Percentiles rank a stretch among this genome's conserved stretches.
Evolutionary conservation across 306 rosid species (phyloP).

Genomic region (Cucumis hystrix): DNA sequence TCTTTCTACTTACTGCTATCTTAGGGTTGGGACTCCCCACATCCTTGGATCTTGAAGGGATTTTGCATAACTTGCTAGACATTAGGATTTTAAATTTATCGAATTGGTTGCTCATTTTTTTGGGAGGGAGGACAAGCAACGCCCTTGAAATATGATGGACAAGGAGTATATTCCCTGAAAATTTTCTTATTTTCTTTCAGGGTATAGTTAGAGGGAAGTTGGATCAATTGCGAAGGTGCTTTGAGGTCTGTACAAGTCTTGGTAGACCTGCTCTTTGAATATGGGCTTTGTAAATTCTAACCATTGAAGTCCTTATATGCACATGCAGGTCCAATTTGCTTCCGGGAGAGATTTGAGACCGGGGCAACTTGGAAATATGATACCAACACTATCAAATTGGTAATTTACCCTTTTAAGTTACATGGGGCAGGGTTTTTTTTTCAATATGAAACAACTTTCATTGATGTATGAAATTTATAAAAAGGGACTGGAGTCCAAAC

Average conservation of each 20-base stretch:
- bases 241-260: conserved; percentile 49
- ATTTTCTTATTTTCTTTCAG: conserved; percentile 18
- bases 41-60: neutral
- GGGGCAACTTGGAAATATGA: conserved; percentile 83
- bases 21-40: neutral
- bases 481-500: no score
- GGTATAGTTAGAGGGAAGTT: conserved; percentile 93
- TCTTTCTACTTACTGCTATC: neutral
- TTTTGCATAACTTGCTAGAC: neutral
- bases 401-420: conserved; percentile 19
- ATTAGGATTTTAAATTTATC: neutral
- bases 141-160: neutral
- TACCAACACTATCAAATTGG: conserved; percentile 85
- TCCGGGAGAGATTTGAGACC: conserved; percentile 97
- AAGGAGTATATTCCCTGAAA: neutral
- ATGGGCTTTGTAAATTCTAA: neutral
- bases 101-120: neutral
- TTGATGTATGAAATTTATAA: no score
- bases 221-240: conserved; percentile 86
- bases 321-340: conserved; percentile 84
- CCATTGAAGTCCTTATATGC: neutral
- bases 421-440: neutral
- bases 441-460: no score
- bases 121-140: neutral
- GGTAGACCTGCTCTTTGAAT: neutral